These are phyloP conservation scores for Aspergillus proliferans DNA, from an alignment of 2,329 filamentous ascomycete genomes.

Conservation along the genomic window DNA sequence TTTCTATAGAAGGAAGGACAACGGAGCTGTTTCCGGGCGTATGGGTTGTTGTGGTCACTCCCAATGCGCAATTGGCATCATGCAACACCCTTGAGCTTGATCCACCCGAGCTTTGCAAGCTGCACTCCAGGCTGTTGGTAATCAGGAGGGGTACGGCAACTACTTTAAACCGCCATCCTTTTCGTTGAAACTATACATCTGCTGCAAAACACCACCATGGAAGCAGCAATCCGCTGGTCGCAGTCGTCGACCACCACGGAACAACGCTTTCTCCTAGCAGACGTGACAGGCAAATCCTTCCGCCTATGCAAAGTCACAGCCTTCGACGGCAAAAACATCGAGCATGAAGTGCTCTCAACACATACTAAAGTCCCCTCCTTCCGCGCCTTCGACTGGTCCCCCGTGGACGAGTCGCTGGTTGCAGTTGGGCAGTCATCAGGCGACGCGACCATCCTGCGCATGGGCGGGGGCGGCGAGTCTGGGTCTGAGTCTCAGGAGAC, in stretches of 20 bases:
- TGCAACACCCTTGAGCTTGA: constrained; percentile 4
- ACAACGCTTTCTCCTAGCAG: constrained; percentile 56
- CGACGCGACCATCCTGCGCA: constrained; percentile 53
- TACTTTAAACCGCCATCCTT: too few relatives aligned
- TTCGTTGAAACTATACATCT: neutral
- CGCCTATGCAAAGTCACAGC: constrained; percentile 49
- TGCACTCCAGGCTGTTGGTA: neutral
- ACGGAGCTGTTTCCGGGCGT: too few relatives aligned
- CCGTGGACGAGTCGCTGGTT: constrained; percentile 51
- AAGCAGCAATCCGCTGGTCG: constrained; percentile 57
- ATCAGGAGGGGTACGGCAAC: too few relatives aligned
- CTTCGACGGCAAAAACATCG: constrained; percentile 35
- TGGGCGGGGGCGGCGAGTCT: constrained; percentile 36
- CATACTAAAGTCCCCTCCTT: constrained; percentile 54
- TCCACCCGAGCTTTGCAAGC: constrained; percentile 3
- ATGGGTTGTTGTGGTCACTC: neutral
- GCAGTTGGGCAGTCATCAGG: constrained; percentile 57
- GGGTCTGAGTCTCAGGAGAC: constrained; percentile 36
- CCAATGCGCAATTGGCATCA: constrained; percentile 2
- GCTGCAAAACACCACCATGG: constrained; percentile 16
- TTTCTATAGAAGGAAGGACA: too few relatives aligned
- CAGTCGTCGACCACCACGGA: constrained; percentile 48
- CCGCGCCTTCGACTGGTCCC: constrained; percentile 62
- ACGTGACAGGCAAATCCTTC: constrained; percentile 55
- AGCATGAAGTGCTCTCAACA: constrained; percentile 49